Conservation (phyloP, 371 early-diverging fungal species). For the Mucor saturninus region DNA sequence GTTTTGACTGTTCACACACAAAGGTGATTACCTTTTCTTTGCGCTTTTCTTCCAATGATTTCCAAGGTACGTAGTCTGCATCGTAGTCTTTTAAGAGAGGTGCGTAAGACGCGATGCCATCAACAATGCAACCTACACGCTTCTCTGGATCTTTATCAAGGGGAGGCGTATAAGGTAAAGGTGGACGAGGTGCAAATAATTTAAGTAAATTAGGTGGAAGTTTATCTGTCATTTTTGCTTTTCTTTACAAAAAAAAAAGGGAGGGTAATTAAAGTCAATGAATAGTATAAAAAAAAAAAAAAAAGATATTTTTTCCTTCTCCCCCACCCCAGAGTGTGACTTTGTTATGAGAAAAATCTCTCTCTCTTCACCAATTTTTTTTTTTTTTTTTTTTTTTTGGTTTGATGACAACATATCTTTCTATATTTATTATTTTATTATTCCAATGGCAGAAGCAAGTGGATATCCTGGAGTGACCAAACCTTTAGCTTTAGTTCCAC, state of each 20-base stretch:
- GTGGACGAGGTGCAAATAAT: conserved; percentile 94
- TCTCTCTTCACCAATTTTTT: not conserved
- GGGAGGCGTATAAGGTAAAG: conserved; percentile 72
- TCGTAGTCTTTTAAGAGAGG: conserved; percentile 68
- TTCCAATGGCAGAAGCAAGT: not conserved
- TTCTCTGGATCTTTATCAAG: conserved; percentile 76
- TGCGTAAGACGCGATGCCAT: conserved; percentile 74
- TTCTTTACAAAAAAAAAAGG: not conserved
- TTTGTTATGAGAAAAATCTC: too few relatives aligned
- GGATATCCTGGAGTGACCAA: conserved; percentile 24
- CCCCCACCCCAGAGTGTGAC: too few relatives aligned
- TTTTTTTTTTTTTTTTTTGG: not conserved
- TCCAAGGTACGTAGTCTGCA: conserved; percentile 75
- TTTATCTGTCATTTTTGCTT: conserved; percentile 68
- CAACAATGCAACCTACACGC: conserved; percentile 62
- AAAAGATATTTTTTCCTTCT: not conserved
- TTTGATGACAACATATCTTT: conserved; percentile 4
- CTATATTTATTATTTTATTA: not conserved
- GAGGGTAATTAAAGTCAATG: not conserved
- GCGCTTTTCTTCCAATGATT: conserved; percentile 70
- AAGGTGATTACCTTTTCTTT: conserved; percentile 66
- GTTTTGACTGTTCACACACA: not conserved
- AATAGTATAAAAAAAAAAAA: not conserved
- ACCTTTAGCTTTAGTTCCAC: conserved; percentile 23
- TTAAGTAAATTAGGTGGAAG: conserved; percentile 86